A percentile compares a stretch with the other conserved stretches of the same genome.
Conservation (phyloP, 352 stramenopile species). For the Globisporangium abappressorium region DNA sequence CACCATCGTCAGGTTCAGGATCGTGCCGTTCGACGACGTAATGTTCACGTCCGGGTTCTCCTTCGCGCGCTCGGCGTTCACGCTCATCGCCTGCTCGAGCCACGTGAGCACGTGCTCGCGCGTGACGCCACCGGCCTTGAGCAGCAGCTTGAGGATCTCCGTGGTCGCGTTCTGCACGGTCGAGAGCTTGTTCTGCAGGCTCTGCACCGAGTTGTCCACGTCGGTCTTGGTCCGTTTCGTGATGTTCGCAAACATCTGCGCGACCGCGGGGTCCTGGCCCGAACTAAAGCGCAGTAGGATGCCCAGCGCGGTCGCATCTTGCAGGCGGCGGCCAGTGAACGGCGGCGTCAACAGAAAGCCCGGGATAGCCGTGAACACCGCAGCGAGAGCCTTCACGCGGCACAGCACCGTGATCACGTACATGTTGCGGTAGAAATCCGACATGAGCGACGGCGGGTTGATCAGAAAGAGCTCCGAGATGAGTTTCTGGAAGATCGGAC, state of each 20-base stretch:
- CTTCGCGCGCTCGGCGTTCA: constrained; percentile 76
- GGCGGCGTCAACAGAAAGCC: constrained; percentile 65
- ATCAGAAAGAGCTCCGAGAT: constrained; percentile 77
- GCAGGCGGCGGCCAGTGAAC: constrained; percentile 63
- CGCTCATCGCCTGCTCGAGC: constrained; percentile 70
- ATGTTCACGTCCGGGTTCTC: constrained; percentile 75
- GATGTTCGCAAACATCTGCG: constrained; percentile 84
- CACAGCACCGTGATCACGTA: constrained; percentile 56
- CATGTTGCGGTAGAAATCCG: constrained; percentile 78
- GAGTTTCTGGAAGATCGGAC: constrained; percentile 78
- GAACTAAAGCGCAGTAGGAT: constrained; percentile 75
- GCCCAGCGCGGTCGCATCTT: constrained; percentile 77
- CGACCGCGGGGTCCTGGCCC: constrained; percentile 62
- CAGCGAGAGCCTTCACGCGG: constrained; percentile 64
- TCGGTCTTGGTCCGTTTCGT: constrained; percentile 80
- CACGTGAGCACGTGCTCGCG: constrained; percentile 67
- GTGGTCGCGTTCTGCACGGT: constrained; percentile 56
- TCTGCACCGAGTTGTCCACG: constrained; percentile 66
- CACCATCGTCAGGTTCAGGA: constrained; percentile 78
- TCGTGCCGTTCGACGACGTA: constrained; percentile 67
- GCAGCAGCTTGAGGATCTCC: constrained; percentile 65
- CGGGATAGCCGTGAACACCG: constrained; percentile 60
- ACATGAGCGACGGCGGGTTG: constrained; percentile 72
- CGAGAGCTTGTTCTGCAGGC: constrained; percentile 65
- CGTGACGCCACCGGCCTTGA: constrained; percentile 54